These are phyloP conservation scores for Alternaria triticimaculans DNA, from an alignment of 2,329 filamentous ascomycete species.

Conservation along the genomic window DNA sequence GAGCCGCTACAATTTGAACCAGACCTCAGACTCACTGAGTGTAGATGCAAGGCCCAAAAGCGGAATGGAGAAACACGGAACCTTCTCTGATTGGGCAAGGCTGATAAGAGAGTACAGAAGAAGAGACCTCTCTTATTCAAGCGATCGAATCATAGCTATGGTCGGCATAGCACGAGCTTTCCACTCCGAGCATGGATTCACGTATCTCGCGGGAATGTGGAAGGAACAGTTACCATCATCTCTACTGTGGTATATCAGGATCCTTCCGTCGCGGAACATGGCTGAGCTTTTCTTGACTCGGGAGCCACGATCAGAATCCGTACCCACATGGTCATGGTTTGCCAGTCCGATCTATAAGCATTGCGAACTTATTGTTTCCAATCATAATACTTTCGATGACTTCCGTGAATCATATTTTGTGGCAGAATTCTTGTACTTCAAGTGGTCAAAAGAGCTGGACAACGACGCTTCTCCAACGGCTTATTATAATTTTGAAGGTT, in stretches of 20 bases:
- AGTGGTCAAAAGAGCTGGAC: no score
- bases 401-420: no score
- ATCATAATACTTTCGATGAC: no score
- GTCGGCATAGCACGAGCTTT: background rate
- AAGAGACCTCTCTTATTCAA: background rate
- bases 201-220: background rate
- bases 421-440: no score
- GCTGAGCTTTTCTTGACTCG: background rate
- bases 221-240: background rate
- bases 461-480: no score
- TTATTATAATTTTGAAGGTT: no score
- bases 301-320: background rate
- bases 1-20: no score
- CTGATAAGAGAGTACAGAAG: background rate
- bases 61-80: no score
- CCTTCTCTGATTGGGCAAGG: background rate
- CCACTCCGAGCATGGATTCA: background rate
- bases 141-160: background rate
- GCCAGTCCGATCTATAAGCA: background rate
- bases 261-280: no score
- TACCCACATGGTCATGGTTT: slow-evolving; percentile 17
- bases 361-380: no score
- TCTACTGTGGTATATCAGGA: background rate
- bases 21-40: no score
- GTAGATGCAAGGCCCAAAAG: no score